These are phyloP conservation scores for Fraxinus baroniana DNA, from an alignment of 305 asterid species.

Conservation along the genomic window DNA sequence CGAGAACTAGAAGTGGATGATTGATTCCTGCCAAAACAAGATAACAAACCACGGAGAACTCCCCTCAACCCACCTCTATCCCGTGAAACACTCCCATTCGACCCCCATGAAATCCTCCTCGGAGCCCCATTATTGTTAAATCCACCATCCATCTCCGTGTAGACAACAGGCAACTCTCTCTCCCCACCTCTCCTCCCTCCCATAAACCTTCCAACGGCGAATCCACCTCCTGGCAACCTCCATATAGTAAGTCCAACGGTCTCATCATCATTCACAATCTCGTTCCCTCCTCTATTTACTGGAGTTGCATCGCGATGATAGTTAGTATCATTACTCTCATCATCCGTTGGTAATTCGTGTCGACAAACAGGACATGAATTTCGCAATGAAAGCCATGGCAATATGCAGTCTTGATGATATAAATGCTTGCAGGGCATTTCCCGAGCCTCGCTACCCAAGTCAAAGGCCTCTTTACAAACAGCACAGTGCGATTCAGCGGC, in stretches of 20 bases:
- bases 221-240: constrained; percentile 96
- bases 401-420: constrained; percentile 81
- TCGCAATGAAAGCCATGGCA: constrained; percentile 74
- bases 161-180: constrained; percentile 86
- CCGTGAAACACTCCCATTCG: constrained; percentile 60
- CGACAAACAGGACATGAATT: constrained; percentile 94
- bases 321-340: constrained; percentile 18
- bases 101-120: constrained; percentile 81
- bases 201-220: constrained; percentile 86
- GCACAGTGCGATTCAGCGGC: constrained; percentile 70
- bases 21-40: constrained; percentile 67
- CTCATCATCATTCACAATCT: constrained; percentile 49
- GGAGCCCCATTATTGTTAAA: constrained; percentile 68
- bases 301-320: constrained; percentile 30
- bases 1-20: constrained; percentile 50
- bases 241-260: constrained; percentile 85
- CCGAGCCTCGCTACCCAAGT: constrained; percentile 61
- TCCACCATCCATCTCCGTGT: constrained; percentile 96
- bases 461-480: constrained; percentile 88
- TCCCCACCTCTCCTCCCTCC: constrained; percentile 88
- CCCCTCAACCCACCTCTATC: constrained; percentile 67
- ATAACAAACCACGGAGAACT: constrained; percentile 47
- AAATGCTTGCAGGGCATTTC: constrained; percentile 95
- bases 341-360: constrained; percentile 65
- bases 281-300: constrained; percentile 33